These are phyloP conservation scores for Acorus calamus DNA, from an alignment of 106 monocot genomes.

Conservation along the genomic window DNA sequence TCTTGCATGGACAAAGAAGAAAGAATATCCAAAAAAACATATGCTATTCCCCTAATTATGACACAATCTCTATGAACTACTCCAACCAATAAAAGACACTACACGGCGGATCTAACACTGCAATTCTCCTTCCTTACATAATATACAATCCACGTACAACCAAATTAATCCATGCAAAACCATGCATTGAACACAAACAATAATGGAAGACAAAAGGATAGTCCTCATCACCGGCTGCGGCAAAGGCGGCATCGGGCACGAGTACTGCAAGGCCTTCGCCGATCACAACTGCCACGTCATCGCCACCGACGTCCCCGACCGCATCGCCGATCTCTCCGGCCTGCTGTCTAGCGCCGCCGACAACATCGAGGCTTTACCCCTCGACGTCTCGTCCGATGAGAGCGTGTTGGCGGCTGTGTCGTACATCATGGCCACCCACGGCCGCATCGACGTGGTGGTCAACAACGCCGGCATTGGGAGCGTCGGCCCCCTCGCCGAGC, in stretches of 20 bases:
- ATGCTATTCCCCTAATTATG: too few species aligned
- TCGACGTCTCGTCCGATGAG: constrained; percentile 28
- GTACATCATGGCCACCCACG: constrained; percentile 2
- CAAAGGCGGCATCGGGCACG: constrained; percentile 43
- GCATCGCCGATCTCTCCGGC: constrained; percentile 15
- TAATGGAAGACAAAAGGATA: constrained; percentile 3
- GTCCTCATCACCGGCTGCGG: constrained; percentile 41
- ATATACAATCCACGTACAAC: too few species aligned
- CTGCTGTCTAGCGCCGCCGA: neutral
- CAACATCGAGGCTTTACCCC: neutral
- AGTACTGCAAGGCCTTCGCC: constrained; percentile 45
- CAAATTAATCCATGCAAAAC: too few species aligned
- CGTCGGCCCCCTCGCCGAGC: constrained; percentile 34
- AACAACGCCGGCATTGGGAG: constrained; percentile 40
- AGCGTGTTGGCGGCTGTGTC: constrained; percentile 11
- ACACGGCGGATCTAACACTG: too few species aligned
- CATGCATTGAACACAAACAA: too few species aligned
- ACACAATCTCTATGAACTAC: too few species aligned
- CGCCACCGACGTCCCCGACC: constrained; percentile 26
- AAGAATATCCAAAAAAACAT: too few species aligned
- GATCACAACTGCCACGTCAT: constrained; percentile 26
- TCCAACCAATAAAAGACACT: too few species aligned
- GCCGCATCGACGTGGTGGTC: constrained; percentile 30
- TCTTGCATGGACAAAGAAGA: too few species aligned
- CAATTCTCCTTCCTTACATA: too few species aligned